These are phyloP conservation scores for Curvularia eragrostidis DNA, from an alignment of 2,329 filamentous ascomycete species.

Conservation along the genomic window DNA sequence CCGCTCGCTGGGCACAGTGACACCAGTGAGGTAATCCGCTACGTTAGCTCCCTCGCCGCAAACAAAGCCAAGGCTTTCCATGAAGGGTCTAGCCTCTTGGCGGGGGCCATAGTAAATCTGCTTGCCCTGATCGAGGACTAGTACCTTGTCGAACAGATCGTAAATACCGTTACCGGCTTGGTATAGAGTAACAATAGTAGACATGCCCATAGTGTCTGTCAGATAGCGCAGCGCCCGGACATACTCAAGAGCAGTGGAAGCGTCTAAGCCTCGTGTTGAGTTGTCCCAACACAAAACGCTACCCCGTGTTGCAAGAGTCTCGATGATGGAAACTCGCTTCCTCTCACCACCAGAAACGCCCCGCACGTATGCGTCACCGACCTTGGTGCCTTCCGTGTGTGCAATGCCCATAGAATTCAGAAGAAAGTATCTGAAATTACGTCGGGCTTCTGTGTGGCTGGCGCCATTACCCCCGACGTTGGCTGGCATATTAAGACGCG, in stretches of 20 bases:
- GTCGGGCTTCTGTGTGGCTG: conserved; percentile 56
- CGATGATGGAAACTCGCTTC: conserved; percentile 73
- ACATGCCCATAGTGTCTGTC: conserved; percentile 57
- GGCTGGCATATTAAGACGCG: conserved; percentile 63
- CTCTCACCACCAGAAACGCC: conserved; percentile 73
- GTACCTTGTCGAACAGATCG: conserved; percentile 72
- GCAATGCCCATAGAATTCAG: conserved; percentile 50
- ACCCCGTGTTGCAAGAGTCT: conserved; percentile 65
- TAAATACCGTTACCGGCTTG: conserved; percentile 60
- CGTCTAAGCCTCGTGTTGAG: conserved; percentile 47
- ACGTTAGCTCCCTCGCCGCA: conserved; percentile 69
- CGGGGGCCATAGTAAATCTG: conserved; percentile 77
- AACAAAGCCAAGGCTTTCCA: conserved; percentile 71
- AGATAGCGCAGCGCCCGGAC: conserved; percentile 59
- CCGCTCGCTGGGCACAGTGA: conserved; percentile 61
- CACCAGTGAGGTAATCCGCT: conserved; percentile 77
- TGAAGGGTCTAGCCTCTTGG: conserved; percentile 66
- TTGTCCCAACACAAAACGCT: conserved; percentile 62
- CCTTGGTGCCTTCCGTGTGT: conserved; percentile 69
- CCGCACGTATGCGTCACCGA: conserved; percentile 70
- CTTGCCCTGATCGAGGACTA: conserved; percentile 76
- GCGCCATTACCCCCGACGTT: conserved; percentile 60
- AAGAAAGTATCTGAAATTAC: conserved; percentile 61
- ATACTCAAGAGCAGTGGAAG: conserved; percentile 61
- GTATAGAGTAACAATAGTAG: conserved; percentile 64